phyloP scores from a whole-genome alignment of 345 rosid genomes.

The Nephelium lappaceum region DNA sequence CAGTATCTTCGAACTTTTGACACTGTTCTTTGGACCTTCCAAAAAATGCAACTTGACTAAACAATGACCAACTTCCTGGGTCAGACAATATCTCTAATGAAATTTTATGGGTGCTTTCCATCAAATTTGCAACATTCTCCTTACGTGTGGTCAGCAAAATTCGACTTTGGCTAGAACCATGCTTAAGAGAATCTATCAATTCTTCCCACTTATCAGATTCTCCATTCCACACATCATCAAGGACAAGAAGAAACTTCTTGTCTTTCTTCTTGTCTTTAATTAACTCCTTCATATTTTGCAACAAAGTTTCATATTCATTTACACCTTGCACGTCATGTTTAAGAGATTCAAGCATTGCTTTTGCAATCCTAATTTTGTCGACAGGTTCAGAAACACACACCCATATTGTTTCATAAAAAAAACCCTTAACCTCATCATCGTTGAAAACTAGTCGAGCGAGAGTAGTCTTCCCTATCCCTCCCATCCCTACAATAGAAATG shows the following conservation, averaged over 20 bases:
- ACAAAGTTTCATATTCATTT: not conserved
- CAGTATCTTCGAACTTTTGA: not conserved
- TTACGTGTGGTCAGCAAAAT: constrained; percentile 8
- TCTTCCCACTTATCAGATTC: not conserved
- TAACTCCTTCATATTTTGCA: not conserved
- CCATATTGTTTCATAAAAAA: not conserved
- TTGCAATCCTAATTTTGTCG: not conserved
- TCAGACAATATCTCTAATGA: not conserved
- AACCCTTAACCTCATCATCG: not conserved
- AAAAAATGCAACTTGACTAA: not conserved
- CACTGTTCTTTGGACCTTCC: not conserved
- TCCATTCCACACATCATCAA: not conserved
- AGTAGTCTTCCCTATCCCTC: not conserved
- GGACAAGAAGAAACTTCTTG: not conserved
- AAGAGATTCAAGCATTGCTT: not conserved
- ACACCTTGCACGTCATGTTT: fast-evolving
- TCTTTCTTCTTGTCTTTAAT: not conserved
- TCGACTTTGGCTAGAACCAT: not conserved
- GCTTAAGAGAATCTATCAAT: not conserved
- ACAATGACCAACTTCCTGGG: not conserved
- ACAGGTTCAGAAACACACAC: not conserved
- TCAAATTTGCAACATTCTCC: not conserved
- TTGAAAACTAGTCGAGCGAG: not conserved
- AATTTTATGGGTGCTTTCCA: not conserved
- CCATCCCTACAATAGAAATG: constrained; percentile 1